Evolutionary conservation across 2,329 filamentous ascomycete species (phyloP).

Genomic region (Dactylellina drechsleri): DNA sequence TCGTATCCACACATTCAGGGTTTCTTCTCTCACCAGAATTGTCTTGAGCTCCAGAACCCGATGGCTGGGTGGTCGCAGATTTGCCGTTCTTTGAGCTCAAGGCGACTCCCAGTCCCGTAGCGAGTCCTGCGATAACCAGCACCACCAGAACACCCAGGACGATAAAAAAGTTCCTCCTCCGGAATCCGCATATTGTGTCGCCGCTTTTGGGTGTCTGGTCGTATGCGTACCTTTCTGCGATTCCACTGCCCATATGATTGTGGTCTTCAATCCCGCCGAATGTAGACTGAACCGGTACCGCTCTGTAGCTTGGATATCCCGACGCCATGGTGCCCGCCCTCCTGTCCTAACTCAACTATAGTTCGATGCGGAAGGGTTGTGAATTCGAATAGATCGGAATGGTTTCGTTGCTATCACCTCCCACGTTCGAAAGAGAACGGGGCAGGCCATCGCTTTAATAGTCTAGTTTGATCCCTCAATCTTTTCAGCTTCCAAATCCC

Average conservation of each 20-base stretch:
- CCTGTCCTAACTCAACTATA: too few species aligned
- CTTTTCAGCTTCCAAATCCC: too few species aligned
- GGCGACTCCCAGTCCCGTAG: conserved; percentile 31
- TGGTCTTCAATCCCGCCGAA: conserved; percentile 1
- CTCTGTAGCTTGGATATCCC: too few species aligned
- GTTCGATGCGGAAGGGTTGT: too few species aligned
- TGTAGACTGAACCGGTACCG: too few species aligned
- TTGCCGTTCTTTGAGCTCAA: conserved; percentile 26
- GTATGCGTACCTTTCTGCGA: conserved; percentile 3
- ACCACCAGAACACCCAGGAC: conserved; percentile 10
- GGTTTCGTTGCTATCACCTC: too few species aligned
- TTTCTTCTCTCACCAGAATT: background rate
- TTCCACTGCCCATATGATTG: background rate
- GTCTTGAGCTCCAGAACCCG: background rate
- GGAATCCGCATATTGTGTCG: conserved; percentile 33
- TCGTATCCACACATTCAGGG: too few species aligned
- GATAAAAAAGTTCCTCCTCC: conserved; percentile 37
- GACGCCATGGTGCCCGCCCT: too few species aligned
- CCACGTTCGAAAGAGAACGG: too few species aligned
- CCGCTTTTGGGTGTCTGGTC: conserved; percentile 7
- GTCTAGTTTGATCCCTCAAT: too few species aligned
- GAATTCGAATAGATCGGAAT: too few species aligned
- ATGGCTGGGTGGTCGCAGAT: background rate
- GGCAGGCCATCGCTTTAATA: too few species aligned
- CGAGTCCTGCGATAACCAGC: conserved; percentile 24